Base-by-base conservation (phyloP, 345 rosid genomes). In the Hibiscus tridactylites region DNA sequence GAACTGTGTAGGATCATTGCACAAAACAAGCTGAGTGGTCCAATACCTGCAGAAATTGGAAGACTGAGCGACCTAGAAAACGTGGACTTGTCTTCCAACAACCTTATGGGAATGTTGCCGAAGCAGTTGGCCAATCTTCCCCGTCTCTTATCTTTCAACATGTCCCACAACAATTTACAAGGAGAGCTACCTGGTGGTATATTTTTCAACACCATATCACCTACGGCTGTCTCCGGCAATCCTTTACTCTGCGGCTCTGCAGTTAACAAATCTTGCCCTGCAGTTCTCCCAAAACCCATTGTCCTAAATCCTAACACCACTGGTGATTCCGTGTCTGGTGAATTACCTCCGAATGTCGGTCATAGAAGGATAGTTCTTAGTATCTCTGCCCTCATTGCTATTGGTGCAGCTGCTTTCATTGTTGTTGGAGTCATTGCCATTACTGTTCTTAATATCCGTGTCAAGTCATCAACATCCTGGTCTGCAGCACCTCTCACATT, bases 381-480 rank as follows among this genome's bases (percentile, higher is more conserved):
- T 74, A 90, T 95, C 59, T 95, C 99, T 47, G 88, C 96, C 60
- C 90, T 95, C 59, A 83, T 95, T 75, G 99, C 99, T 69, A 95
- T 95, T 46, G 96, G 97, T 72, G 99, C 97, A 17, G 98, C 99
- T 61, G 98, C 93, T 67, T 82, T 87, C 77, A 95, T 95, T 75
- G 88, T 89, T 56, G 80, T 92, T 70, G 99, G 99, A 21, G 97
- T 95, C 7, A 86, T 95, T 79, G 98, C 97, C 72, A 85, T 95
- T 71, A 95, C 96, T 16, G 89, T 95, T 5, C 98, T 95, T 65
- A 95, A 95, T 64, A 83, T 95, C 68, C 90, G 85, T 63, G 94
- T 89, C 33, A 85, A 88, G 0, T 86, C 97, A 6, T 71, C 96
- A 35, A 75, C 81, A 37, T 81, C 94, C 19, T 83, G 81, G 61